phyloP scores from a whole-genome alignment of 225 moss, liverwort and hornwort species.

The Climacium dendroides region DNA sequence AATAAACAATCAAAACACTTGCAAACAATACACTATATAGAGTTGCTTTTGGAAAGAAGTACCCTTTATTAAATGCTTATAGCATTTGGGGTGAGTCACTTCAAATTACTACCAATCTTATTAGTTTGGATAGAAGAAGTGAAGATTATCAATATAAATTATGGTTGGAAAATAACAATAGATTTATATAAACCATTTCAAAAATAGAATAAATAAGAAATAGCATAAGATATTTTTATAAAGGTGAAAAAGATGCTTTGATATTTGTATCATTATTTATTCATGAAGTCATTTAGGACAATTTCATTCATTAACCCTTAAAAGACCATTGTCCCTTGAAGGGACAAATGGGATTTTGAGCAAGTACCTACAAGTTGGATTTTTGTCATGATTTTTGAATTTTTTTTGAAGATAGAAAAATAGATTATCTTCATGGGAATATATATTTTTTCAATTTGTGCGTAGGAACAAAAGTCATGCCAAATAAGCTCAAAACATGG shows the following conservation, averaged over 20 bases:
- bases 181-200: not conserved
- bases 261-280: not conserved
- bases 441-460: too few relatives aligned
- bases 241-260: not conserved
- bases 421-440: too few relatives aligned
- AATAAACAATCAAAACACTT: not conserved
- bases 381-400: too few relatives aligned
- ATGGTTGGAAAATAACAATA: not conserved
- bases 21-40: fast-evolving
- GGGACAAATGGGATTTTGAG: too few relatives aligned
- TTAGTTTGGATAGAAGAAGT: not conserved
- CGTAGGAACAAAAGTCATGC: too few relatives aligned
- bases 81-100: not conserved
- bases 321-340: too few relatives aligned
- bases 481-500: too few relatives aligned
- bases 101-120: not conserved
- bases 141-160: not conserved
- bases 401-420: too few relatives aligned
- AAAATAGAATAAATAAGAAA: not conserved
- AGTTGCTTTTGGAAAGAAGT: fast-evolving
- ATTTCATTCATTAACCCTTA: not conserved
- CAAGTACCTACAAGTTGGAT: too few relatives aligned
- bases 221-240: not conserved
- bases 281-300: not conserved
- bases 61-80: not conserved